A percentile compares a stretch with the other conserved stretches of the same genome.
Conservation (phyloP, 352 stramenopile genomes). For the Pythium folliculosum region DNA sequence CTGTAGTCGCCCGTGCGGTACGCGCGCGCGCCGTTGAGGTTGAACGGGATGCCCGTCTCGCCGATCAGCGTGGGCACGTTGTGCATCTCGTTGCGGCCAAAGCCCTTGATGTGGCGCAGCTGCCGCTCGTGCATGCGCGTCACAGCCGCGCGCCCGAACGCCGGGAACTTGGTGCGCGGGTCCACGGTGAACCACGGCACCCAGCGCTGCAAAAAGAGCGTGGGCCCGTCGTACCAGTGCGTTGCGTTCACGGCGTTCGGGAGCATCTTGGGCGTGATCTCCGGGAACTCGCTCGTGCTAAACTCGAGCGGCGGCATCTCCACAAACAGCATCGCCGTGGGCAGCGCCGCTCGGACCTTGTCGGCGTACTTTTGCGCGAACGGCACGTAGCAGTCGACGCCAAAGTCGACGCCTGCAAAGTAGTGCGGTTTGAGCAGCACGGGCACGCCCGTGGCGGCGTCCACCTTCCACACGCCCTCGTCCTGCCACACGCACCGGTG, state of each 20-base stretch:
- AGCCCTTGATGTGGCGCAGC: constrained; percentile 55
- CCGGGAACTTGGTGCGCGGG: constrained; percentile 55
- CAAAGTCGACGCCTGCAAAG: constrained; percentile 76
- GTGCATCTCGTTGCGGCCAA: constrained; percentile 56
- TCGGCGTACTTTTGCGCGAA: constrained; percentile 72
- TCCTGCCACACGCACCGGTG: constrained; percentile 76
- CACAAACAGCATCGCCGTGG: constrained; percentile 72
- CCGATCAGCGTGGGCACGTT: constrained; percentile 67
- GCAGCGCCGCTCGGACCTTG: constrained; percentile 58
- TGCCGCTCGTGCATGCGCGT: constrained; percentile 58
- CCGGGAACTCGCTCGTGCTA: constrained; percentile 61
- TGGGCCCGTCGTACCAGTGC: constrained; percentile 92
- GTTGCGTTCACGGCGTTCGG: constrained; percentile 81
- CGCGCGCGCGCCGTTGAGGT: constrained; percentile 52
- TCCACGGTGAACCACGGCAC: constrained; percentile 78
- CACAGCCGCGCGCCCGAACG: constrained; percentile 66
- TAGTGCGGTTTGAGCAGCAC: constrained; percentile 61
- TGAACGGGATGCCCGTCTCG: constrained; percentile 75
- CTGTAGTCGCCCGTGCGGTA: constrained; percentile 55
- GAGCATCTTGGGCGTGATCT: constrained; percentile 53
- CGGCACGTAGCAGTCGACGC: constrained; percentile 79
- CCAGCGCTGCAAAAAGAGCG: constrained; percentile 79
- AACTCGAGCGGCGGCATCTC: constrained; percentile 84
- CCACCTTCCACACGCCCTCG: constrained; percentile 80
- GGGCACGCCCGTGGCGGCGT: constrained; percentile 36